Evolutionary conservation across 108 stramenopile species (phyloP).

Genomic region (Cyclotella kingstonii): DNA sequence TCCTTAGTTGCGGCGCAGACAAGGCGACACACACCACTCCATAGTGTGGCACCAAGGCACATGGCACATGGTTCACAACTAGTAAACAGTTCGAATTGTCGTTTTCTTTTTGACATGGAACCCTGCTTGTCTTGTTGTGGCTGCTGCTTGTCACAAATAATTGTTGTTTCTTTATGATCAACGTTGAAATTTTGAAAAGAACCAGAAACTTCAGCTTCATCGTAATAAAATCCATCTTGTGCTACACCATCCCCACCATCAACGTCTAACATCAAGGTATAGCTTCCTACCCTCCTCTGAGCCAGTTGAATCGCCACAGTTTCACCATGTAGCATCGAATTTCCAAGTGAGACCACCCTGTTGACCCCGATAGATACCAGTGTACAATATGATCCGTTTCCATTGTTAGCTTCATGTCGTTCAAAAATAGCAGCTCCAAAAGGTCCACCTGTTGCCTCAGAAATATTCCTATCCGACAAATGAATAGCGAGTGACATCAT

Average conservation of each 20-base stretch:
- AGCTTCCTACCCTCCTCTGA: constrained; percentile 55
- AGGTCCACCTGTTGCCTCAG: constrained; percentile 72
- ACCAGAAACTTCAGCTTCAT: constrained; percentile 2
- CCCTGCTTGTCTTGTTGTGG: too few relatives aligned
- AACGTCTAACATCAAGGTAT: constrained; percentile 43
- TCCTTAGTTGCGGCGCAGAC: constrained; percentile 77
- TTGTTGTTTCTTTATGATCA: too few relatives aligned
- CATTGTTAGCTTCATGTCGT: constrained; percentile 46
- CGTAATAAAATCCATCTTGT: constrained; percentile 21
- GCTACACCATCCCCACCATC: constrained; percentile 19
- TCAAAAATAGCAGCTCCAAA: constrained; percentile 85
- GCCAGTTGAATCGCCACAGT: constrained; percentile 86
- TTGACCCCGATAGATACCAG: constrained; percentile 73
- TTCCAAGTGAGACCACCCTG: constrained; percentile 69
- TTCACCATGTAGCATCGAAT: constrained; percentile 86
- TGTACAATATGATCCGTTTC: constrained; percentile 18
- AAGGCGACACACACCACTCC: constrained; percentile 80
- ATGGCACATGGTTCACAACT: constrained; percentile 83
- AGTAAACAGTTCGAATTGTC: constrained; percentile 72
- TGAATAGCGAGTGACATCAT: constrained; percentile 82
- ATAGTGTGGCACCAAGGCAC: constrained; percentile 83
- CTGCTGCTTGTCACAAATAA: constrained; percentile 3
- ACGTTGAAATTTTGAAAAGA: too few relatives aligned
- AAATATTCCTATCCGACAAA: constrained; percentile 63
- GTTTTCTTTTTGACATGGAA: constrained; percentile 12